phyloP scores from a whole-genome alignment of 2,329 filamentous ascomycete species.

The Hypomyces perniciosus region DNA sequence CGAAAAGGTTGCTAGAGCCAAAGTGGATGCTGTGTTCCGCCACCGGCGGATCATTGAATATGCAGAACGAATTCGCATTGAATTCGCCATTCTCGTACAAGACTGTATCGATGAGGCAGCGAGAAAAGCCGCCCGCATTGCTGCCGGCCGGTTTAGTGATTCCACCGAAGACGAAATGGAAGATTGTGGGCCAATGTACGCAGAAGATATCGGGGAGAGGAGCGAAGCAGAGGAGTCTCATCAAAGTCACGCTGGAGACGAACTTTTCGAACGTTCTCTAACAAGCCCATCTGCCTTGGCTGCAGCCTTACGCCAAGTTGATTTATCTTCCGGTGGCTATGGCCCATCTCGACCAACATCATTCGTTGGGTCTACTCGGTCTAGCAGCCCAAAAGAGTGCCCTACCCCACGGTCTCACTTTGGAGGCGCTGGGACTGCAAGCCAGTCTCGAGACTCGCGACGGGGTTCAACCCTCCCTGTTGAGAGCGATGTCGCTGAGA shows the following conservation, averaged over 20 bases:
- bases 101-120: constrained; percentile 93
- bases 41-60: constrained; percentile 94
- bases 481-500: constrained; percentile 79
- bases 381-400: constrained; percentile 84
- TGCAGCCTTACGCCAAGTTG: constrained; percentile 43
- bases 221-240: constrained; percentile 32
- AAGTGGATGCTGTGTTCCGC: constrained; percentile 88
- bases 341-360: constrained; percentile 44
- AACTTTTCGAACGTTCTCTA: constrained; percentile 34
- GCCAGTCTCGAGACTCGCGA: constrained; percentile 58
- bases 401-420: constrained; percentile 84
- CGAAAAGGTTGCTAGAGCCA: constrained; percentile 73
- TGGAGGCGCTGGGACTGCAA: constrained; percentile 49
- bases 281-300: constrained; percentile 48
- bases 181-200: background rate
- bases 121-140: constrained; percentile 81
- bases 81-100: constrained; percentile 88
- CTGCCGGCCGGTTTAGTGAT: constrained; percentile 76
- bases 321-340: constrained; percentile 23
- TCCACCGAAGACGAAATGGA: constrained; percentile 59
- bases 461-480: constrained; percentile 67
- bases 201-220: constrained; percentile 20
- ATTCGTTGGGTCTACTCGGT: constrained; percentile 66
- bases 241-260: constrained; percentile 35
- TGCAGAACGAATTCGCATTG: constrained; percentile 86